Base-by-base conservation (phyloP, 1,284 basidiomycete species). In the Apiotrichum gamsii region DNA sequence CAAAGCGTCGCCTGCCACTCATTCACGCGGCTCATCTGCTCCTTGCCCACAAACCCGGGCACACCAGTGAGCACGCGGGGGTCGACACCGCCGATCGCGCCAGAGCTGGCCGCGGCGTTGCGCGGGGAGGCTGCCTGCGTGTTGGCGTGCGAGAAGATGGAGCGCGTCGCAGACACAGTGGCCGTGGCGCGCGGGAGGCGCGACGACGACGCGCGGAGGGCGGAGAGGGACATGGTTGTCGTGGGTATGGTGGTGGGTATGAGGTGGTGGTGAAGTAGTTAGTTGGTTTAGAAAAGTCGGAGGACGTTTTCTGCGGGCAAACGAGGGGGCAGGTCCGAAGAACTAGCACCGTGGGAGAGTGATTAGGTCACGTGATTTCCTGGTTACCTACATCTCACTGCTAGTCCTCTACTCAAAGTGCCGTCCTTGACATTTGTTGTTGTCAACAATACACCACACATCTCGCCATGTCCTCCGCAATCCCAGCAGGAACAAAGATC, bases 1-100 rank as follows among this genome's bases (percentile, higher is more conserved):
- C 71, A 72, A 8, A 72, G 57, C 1, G 69, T 68, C 4, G 55
- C 51, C 54, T 72, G 67, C 66, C 66, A 72, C 49, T 65, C 62
- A 35, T 60, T 57, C 23, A 72, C 35, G 23, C 58, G 59, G 20
- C 58, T 59, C 25, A 71, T 59, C 37, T 67, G 60, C 39, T 52
- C 43, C 24, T 60, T 56, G 2, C 56, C 56, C 43, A 71, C 45
- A 48, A 71, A 69, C 1, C 56, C 61, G n/a, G 57, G 43, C 9
- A 66, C 36, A 18, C 66, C 66, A 8, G 55, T 32, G 15, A 70
- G 43, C 23, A 70, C 50, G 33, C 64, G 61, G 9, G 56, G 51
- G 54, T 70, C 64, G 40, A 70, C 57, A n/a, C 54, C 54, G 32
- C 54, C 54, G 8, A 47, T 32, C 13, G 50, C 39, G 43, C 54